Percentiles rank a stretch among this genome's conserved stretches.
Conservation (phyloP, 495 filamentous ascomycete species). For the Talaromyces ruber region DNA sequence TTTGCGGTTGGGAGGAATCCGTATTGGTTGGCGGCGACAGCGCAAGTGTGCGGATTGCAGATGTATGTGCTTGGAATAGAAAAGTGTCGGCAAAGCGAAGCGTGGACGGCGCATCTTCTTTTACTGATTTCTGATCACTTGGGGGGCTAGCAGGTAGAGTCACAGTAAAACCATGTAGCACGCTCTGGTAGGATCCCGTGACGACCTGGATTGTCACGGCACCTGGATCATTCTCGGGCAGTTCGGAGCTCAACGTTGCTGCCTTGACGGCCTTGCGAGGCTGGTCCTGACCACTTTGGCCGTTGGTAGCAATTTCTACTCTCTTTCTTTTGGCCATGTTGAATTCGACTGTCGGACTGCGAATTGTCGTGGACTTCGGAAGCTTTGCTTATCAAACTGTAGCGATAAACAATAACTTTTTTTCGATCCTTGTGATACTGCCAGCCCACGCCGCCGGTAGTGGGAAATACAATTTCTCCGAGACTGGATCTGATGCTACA, state of each 20-base stretch:
- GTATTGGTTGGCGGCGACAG: conserved; percentile 66
- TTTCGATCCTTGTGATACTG: conserved; percentile 1
- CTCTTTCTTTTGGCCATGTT: conserved; percentile 75
- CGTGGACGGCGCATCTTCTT: conserved; percentile 14
- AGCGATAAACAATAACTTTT: conserved; percentile 6
- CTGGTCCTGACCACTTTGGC: conserved; percentile 14
- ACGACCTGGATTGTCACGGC: conserved; percentile 71
- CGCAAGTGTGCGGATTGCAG: conserved; percentile 82
- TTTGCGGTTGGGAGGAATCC: conserved; percentile 48
- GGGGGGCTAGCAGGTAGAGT: conserved; percentile 26
- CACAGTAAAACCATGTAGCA: conserved; percentile 85
- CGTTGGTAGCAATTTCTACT: conserved; percentile 24
- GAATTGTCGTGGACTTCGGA: neutral
- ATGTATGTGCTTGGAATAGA: conserved; percentile 87
- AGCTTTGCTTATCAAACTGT: neutral
- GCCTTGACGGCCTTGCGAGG: conserved; percentile 30
- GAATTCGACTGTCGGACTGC: neutral
- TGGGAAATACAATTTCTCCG: neutral
- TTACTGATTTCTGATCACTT: conserved; percentile 9
- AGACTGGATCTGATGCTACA: neutral
- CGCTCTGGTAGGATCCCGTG: conserved; percentile 89
- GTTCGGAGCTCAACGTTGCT: conserved; percentile 14
- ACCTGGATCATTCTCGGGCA: conserved; percentile 15
- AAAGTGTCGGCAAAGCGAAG: conserved; percentile 86
- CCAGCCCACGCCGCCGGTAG: neutral